Percentiles rank a stretch among this genome's conserved stretches.
Conservation (phyloP, 2,329 filamentous ascomycete genomes). For the Fusarium phyllophilum region DNA sequence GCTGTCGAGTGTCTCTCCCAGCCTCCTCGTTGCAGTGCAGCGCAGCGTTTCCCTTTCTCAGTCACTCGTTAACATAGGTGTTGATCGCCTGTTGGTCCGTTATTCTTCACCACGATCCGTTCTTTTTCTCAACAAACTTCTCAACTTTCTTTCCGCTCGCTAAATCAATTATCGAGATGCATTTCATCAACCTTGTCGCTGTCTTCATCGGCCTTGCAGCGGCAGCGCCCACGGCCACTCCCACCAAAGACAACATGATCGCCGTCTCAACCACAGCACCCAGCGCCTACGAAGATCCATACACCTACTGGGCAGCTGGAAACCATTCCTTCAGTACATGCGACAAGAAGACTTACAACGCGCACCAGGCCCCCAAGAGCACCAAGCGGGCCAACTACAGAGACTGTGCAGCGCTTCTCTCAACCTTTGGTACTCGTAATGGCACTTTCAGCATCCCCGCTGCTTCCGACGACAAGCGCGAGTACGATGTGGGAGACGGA, state of each 20-base stretch:
- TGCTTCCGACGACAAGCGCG: conserved; percentile 16
- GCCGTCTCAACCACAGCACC: conserved; percentile 28
- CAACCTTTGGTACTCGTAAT: conserved; percentile 43
- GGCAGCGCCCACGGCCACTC: conserved; percentile 27
- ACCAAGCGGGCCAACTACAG: conserved; percentile 44
- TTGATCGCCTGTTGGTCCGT: conserved; percentile 30
- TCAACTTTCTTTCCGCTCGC: background rate
- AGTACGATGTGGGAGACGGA: conserved; percentile 14
- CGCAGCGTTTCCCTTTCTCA: conserved; percentile 27
- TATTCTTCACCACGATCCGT: conserved; percentile 14
- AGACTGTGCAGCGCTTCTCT: conserved; percentile 47
- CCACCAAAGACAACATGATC: conserved; percentile 22
- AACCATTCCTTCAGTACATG: conserved; percentile 40
- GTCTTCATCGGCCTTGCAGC: conserved; percentile 22
- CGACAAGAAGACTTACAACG: conserved; percentile 40
- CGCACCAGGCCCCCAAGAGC: conserved; percentile 20
- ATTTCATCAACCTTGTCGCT: conserved; percentile 8
- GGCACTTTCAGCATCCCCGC: conserved; percentile 45
- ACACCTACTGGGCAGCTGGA: conserved; percentile 43
- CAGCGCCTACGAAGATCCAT: conserved; percentile 7
- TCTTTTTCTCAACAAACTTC: background rate
- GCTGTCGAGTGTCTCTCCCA: background rate
- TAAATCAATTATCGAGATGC: conserved; percentile 20
- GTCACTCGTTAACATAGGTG: conserved; percentile 35
- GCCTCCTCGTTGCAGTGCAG: conserved; percentile 16